These are phyloP conservation scores for Pleurotus eryngii DNA, from an alignment of 768 basidiomycete genomes.

Conservation along the genomic window DNA sequence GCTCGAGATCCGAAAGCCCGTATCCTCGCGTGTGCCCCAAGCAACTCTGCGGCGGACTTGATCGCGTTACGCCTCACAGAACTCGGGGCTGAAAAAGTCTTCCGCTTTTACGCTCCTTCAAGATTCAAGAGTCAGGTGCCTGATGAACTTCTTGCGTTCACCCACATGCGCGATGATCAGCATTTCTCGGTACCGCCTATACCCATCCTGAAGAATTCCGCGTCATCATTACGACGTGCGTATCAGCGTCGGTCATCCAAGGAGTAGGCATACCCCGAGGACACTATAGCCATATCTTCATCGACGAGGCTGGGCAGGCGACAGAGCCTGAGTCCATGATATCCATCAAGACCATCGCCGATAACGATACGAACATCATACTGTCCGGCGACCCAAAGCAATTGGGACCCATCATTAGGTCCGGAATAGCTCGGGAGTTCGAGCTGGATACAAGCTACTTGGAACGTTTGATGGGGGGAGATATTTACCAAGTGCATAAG, in stretches of 20 bases:
- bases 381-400: conserved; percentile 73
- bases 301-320: conserved; percentile 73
- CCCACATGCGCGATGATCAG: conserved; percentile 26
- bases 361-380: conserved; percentile 50
- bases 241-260: conserved; percentile 53
- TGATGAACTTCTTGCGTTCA: conserved; percentile 35
- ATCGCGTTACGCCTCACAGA: conserved; percentile 42
- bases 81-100: conserved; percentile 35
- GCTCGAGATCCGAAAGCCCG: conserved; percentile 30
- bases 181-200: conserved; percentile 39
- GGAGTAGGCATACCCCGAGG: conserved; percentile 58
- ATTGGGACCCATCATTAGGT: conserved; percentile 66
- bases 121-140: conserved; percentile 43
- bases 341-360: conserved; percentile 57
- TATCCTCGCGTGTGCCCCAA: conserved; percentile 62
- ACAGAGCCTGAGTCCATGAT: conserved; percentile 68
- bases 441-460: conserved; percentile 60
- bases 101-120: conserved; percentile 56
- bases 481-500: conserved; percentile 33
- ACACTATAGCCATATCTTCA: conserved; percentile 65
- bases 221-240: conserved; percentile 63
- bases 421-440: conserved; percentile 49
- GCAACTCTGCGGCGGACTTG: conserved; percentile 64
- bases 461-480: conserved; percentile 53
- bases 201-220: conserved; percentile 30